These are phyloP conservation scores for Blastomyces percursus DNA, from an alignment of 2,329 filamentous ascomycete species.

Conservation along the genomic window DNA sequence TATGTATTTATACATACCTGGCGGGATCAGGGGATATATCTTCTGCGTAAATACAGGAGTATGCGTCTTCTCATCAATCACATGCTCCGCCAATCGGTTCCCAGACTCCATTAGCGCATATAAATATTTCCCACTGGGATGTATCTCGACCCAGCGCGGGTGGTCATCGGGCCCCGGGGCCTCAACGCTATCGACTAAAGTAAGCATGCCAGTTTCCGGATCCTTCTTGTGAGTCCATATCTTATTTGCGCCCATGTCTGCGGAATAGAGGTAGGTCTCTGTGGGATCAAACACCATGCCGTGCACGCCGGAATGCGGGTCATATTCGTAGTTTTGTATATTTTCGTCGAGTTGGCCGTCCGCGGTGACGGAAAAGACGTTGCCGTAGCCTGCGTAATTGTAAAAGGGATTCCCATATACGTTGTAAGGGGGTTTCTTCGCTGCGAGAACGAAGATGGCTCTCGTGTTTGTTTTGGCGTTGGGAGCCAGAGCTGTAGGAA, in stretches of 20 bases:
- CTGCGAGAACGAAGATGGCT: slow-evolving; percentile 78
- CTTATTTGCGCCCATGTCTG: slow-evolving; percentile 39
- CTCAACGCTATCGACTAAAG: slow-evolving; percentile 60
- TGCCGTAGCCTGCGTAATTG: slow-evolving; percentile 69
- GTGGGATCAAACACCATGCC: slow-evolving; percentile 39
- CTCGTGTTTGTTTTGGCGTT: slow-evolving; percentile 66
- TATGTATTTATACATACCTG: slow-evolving; percentile 6
- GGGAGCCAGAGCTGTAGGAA: slow-evolving; percentile 51
- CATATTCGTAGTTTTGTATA: slow-evolving; percentile 39
- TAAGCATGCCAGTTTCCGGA: slow-evolving; percentile 47
- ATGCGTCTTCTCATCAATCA: slow-evolving; percentile 61
- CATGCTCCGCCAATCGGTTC: slow-evolving; percentile 71
- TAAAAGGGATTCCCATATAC: slow-evolving; percentile 92
- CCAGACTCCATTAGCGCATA: slow-evolving; percentile 87
- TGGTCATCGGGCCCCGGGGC: slow-evolving; percentile 64
- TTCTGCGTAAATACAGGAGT: slow-evolving; percentile 69
- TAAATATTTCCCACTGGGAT: slow-evolving; percentile 64
- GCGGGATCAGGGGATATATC: slow-evolving; percentile 67
- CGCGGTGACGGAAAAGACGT: slow-evolving; percentile 46
- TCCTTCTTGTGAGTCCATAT: slow-evolving; percentile 75
- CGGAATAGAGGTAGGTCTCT: slow-evolving; percentile 38
- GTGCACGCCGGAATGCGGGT: slow-evolving; percentile 37
- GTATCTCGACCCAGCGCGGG: slow-evolving; percentile 79
- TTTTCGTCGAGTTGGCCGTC: slow-evolving; percentile 33
- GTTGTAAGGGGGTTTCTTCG: slow-evolving; percentile 62